Conservation (phyloP, 2,329 filamentous ascomycete species). For the Cryphonectria naterciae region DNA sequence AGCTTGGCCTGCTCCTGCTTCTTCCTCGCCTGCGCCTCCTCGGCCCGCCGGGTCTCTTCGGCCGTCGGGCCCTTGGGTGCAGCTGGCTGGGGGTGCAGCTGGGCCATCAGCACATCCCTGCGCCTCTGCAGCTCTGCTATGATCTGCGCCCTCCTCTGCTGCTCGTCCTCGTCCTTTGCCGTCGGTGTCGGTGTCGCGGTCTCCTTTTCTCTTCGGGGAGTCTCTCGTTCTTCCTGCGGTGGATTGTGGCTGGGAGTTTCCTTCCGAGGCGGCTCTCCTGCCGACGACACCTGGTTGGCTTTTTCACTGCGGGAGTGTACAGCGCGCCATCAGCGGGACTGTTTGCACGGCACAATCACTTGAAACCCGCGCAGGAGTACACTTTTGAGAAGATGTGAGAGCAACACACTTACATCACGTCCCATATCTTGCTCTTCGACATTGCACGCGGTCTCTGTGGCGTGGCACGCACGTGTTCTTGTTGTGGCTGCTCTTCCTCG, state of each 20-base stretch:
- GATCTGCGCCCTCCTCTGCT: neutral
- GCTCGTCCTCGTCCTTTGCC: constrained; percentile 4
- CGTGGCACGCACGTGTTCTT: neutral
- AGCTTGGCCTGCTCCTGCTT: neutral
- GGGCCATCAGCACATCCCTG: constrained; percentile 7
- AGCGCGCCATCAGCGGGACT: constrained; percentile 3
- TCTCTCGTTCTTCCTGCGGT: neutral
- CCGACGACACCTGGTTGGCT: neutral
- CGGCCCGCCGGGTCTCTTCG: neutral
- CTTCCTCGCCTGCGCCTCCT: neutral
- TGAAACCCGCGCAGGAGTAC: neutral
- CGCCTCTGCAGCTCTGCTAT: constrained; percentile 13
- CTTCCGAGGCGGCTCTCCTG: neutral
- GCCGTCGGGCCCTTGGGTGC: neutral
- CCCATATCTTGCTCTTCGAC: constrained; percentile 7
- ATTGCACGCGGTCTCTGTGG: neutral
- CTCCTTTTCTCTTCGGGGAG: neutral
- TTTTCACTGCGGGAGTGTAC: neutral
- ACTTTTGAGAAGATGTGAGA: neutral
- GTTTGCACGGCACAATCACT: neutral
- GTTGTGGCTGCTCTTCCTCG: neutral
- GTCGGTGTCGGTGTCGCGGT: neutral
- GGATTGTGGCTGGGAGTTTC: neutral
- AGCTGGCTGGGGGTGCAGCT: constrained; percentile 1
- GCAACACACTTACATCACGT: constrained; percentile 1